Percentiles rank a stretch among this genome's conserved stretches.
These are phyloP conservation scores for Hebeloma cylindrosporum DNA, from an alignment of 768 basidiomycete species.

Conservation along the genomic window DNA sequence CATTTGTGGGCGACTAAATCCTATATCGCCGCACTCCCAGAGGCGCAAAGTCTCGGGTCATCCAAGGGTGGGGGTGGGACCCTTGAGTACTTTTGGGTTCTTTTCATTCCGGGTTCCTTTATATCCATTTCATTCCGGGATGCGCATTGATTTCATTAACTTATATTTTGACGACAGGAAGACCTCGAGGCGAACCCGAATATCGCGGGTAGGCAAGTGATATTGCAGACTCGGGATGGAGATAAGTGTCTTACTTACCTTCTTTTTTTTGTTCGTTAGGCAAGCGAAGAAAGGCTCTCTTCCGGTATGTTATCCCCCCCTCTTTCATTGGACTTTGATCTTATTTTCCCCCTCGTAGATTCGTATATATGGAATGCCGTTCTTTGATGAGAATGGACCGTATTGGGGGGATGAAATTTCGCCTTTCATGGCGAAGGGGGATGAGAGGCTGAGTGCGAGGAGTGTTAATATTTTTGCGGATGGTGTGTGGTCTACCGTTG, in stretches of 20 bases:
- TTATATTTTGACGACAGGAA: slow-evolving; percentile 38
- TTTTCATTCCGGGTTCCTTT: slow-evolving; percentile 15
- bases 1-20: slow-evolving; percentile 55
- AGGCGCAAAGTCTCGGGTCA: slow-evolving; percentile 53
- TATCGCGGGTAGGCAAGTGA: slow-evolving; percentile 64
- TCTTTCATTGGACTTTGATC: neutral
- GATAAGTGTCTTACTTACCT: no score
- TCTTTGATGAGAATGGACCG: slow-evolving; percentile 59
- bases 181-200: slow-evolving; percentile 72
- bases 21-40: slow-evolving; percentile 58
- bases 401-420: slow-evolving; percentile 73
- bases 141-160: no score
- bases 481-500: no score
- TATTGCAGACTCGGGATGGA: slow-evolving; percentile 85
- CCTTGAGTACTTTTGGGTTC: slow-evolving; percentile 54
- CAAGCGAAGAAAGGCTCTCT: slow-evolving; percentile 57
- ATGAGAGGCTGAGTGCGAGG: slow-evolving; percentile 65
- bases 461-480: slow-evolving; percentile 81
- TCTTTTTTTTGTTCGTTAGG: no score
- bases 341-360: slow-evolving; percentile 47
- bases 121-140: no score
- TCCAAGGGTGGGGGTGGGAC: slow-evolving; percentile 90
- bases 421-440: slow-evolving; percentile 54
- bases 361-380: slow-evolving; percentile 76
- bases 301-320: slow-evolving; percentile 44